Evolutionary conservation across 2,329 filamentous ascomycete species (phyloP).

Genomic region (Penicillium sp.): DNA sequence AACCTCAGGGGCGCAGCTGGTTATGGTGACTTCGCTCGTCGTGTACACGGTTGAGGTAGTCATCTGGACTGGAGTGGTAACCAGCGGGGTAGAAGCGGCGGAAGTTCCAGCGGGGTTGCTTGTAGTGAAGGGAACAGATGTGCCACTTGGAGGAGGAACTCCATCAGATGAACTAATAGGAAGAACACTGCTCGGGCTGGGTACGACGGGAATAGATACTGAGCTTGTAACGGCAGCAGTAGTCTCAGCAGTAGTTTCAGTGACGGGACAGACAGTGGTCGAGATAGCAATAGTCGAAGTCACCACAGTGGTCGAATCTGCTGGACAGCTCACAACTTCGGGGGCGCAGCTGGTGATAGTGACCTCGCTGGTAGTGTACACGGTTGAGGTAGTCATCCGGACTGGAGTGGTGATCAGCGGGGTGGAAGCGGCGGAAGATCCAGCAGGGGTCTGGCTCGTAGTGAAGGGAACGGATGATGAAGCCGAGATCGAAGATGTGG

Average conservation of each 20-base stretch:
- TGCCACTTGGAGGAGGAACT: background rate
- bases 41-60: conserved; percentile 38
- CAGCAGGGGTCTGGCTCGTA: background rate
- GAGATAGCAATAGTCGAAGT: conserved; percentile 56
- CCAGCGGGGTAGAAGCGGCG: background rate
- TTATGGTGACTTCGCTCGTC: conserved; percentile 37
- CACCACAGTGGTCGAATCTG: conserved; percentile 46
- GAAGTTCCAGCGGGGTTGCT: background rate
- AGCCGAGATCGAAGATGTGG: background rate
- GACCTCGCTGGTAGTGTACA: conserved; percentile 34
- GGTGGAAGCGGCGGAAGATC: background rate
- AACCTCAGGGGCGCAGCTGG: conserved; percentile 37
- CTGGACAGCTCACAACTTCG: conserved; percentile 50
- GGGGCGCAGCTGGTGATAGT: conserved; percentile 41
- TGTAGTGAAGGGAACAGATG: background rate
- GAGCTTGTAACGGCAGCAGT: background rate
- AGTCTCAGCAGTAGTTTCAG: conserved; percentile 26
- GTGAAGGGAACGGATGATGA: background rate
- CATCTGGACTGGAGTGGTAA: conserved; percentile 9
- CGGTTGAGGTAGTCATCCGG: conserved; percentile 33
- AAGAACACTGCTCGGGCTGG: background rate
- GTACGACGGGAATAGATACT: background rate
- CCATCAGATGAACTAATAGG: background rate
- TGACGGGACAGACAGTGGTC: conserved; percentile 58
- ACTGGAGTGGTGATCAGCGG: conserved; percentile 3